Conservation (phyloP, 352 stramenopile species). For the Pythium periplocum region DNA sequence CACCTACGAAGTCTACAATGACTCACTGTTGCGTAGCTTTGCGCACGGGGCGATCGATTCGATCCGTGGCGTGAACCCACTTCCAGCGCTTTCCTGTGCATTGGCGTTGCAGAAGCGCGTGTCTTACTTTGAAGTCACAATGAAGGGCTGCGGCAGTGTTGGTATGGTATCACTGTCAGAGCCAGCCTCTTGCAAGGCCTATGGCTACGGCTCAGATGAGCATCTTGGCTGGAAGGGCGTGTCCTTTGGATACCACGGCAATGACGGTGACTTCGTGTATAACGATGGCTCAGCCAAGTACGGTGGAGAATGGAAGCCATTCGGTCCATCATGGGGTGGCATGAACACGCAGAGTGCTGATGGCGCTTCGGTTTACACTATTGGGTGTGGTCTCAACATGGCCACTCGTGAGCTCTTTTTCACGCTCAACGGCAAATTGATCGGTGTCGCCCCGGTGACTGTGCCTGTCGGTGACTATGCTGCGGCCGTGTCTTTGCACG, state of each 20-base stretch:
- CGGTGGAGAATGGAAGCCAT: conserved; percentile 64
- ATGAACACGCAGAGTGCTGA: conserved; percentile 20
- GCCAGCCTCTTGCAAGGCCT: conserved; percentile 38
- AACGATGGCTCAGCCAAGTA: conserved; percentile 67
- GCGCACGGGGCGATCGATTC: conserved; percentile 65
- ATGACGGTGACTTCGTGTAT: conserved; percentile 82
- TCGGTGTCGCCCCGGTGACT: conserved; percentile 36
- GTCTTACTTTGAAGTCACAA: conserved; percentile 74
- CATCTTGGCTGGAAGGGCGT: conserved; percentile 80
- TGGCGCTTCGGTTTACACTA: conserved; percentile 26
- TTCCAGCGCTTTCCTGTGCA: conserved; percentile 53
- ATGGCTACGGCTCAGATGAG: conserved; percentile 78
- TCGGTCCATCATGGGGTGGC: conserved; percentile 64
- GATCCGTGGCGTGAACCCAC: conserved; percentile 41
- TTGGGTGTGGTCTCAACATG: conserved; percentile 76
- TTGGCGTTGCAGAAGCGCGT: conserved; percentile 44
- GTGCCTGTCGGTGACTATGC: conserved; percentile 60
- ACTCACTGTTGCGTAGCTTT: conserved; percentile 82
- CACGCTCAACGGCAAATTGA: conserved; percentile 67
- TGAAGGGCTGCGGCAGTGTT: conserved; percentile 72
- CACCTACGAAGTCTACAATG: conserved; percentile 60
- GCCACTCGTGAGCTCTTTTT: conserved; percentile 62
- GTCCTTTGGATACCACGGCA: conserved; percentile 82
- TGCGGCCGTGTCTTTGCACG: conserved; percentile 72
- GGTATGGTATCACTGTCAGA: conserved; percentile 68